Evolutionary conservation across 106 monocot species (phyloP).

Genomic region (Platanthera guangdongensis): DNA sequence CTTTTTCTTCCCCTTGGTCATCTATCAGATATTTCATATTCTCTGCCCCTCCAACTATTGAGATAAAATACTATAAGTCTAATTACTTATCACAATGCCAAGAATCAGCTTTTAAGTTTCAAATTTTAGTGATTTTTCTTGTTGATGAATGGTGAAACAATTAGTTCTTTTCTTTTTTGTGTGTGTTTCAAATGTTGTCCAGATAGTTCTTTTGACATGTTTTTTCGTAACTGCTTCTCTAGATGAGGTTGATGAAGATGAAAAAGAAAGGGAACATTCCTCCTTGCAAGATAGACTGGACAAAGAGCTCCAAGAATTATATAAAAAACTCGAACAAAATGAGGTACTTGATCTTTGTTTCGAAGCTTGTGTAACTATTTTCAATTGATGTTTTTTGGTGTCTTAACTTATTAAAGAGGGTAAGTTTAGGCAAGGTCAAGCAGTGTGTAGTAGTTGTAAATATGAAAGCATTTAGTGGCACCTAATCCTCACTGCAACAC

Average conservation of each 20-base stretch:
- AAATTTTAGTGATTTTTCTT: not conserved
- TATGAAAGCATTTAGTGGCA: not conserved
- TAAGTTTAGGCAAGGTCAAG: not conserved
- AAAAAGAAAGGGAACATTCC: slow-evolving; percentile 72
- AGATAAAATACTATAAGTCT: not conserved
- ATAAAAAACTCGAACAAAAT: slow-evolving; percentile 73
- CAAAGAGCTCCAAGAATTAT: slow-evolving; percentile 81
- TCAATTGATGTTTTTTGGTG: not conserved
- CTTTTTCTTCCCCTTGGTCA: not conserved
- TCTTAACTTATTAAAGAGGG: not conserved
- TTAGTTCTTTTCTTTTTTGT: not conserved
- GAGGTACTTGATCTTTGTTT: slow-evolving; percentile 46
- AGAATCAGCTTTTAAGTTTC: not conserved
- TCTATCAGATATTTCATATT: not conserved
- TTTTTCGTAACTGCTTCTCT: not conserved
- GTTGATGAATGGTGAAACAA: not conserved
- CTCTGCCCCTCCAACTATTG: too few relatives aligned
- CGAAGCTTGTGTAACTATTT: slow-evolving; percentile 1
- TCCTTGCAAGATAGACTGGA: slow-evolving; percentile 65
- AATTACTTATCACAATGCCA: not conserved
- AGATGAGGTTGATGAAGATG: slow-evolving; percentile 77
- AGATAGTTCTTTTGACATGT: not conserved
- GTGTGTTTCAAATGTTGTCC: not conserved
- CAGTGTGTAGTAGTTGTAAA: not conserved
- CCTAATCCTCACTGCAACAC: too few relatives aligned